Conservation (phyloP, 1,139 yeast genomes). For the Saccharomyces pastorianus region DNA sequence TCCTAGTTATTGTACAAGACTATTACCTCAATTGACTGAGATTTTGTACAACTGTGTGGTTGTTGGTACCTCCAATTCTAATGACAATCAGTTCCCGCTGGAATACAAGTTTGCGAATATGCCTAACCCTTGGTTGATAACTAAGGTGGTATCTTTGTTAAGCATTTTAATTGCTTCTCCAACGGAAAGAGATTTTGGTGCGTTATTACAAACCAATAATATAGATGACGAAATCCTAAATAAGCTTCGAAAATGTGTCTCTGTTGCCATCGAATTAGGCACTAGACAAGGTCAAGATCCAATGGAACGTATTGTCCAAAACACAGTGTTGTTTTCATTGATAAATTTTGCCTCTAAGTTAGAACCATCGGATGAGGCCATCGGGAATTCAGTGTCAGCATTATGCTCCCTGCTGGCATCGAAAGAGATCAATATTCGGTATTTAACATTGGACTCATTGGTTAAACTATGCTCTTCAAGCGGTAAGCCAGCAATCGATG, state of each 20-base stretch:
- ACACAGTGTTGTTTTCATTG: conserved; percentile 72
- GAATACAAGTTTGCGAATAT: conserved; percentile 62
- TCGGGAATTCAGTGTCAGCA: conserved; percentile 57
- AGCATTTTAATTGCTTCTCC: conserved; percentile 35
- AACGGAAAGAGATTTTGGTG: conserved; percentile 9
- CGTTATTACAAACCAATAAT: conserved; percentile 20
- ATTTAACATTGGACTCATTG: conserved; percentile 68
- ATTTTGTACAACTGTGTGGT: conserved; percentile 42
- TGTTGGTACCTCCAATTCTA: conserved; percentile 33
- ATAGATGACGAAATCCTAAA: conserved; percentile 42
- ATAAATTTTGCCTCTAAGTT: conserved; percentile 72
- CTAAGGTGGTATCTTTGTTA: conserved; percentile 45
- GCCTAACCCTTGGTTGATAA: conserved; percentile 83
- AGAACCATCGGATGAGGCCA: conserved; percentile 62
- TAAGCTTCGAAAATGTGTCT: conserved; percentile 47
- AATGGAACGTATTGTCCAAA: conserved; percentile 63
- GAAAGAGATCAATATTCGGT: conserved; percentile 73
- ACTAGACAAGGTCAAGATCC: conserved; percentile 35
- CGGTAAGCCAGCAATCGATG: conserved; percentile 30
- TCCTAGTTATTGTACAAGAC: conserved; percentile 44
- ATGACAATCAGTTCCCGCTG: conserved; percentile 40
- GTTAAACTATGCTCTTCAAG: conserved; percentile 37
- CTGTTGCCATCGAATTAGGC: conserved; percentile 46
- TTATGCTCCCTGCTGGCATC: conserved; percentile 53
- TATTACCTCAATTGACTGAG: conserved; percentile 53